Base-by-base conservation (phyloP, 495 filamentous ascomycete genomes). In the Neurospora sp. region DNA sequence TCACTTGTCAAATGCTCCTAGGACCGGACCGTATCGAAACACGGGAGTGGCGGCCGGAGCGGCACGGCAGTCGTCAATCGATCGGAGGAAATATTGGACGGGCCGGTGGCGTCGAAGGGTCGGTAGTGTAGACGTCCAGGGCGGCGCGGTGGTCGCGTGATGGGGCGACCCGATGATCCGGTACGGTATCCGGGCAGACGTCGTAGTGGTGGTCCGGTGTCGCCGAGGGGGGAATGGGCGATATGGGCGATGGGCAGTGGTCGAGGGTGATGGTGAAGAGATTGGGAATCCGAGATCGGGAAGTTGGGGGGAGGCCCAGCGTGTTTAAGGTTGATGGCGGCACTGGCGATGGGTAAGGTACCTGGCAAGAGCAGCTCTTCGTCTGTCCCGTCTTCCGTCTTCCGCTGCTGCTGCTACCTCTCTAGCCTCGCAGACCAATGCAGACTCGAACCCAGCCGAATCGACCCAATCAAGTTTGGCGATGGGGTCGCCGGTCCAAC, bases 171-270 rank as follows among this genome's bases (percentile, higher is more conserved):
- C 54, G 54, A 66, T 66, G 54, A 66, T 66, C 54, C 54, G 54
- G 54, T 31, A 66, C 27, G 69, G 75, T 73, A 76, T 76, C 75
- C 74, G 77, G 74, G 74, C 75, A 76, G 72, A 74, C 70, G 75
- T 60, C 76, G 75, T 49, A 70, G 75, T 71, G 78, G 74, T 78
- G 79, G 79, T 81, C 79, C 79, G 79, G 79, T 80, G 73, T 81
- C 79, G 79, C 79, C 79, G 79, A 77, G 75, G 54, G 54, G 23
- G 54, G 12, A 1, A 35, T 35, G 54, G 54, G 27, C 27, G 14
- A 62, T 62, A 16, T 31, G 12, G 46, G 20, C 46, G 46, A 60
- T 60, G 23, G 49, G 49, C 49, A 11, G 23, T 35, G 54, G 54
- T 66, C 54, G 54, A 66, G 54, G 54, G 54, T 66, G 14, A 18